These are phyloP conservation scores for Botryotinia globosa DNA, from an alignment of 2,329 filamentous ascomycete species.

Conservation along the genomic window DNA sequence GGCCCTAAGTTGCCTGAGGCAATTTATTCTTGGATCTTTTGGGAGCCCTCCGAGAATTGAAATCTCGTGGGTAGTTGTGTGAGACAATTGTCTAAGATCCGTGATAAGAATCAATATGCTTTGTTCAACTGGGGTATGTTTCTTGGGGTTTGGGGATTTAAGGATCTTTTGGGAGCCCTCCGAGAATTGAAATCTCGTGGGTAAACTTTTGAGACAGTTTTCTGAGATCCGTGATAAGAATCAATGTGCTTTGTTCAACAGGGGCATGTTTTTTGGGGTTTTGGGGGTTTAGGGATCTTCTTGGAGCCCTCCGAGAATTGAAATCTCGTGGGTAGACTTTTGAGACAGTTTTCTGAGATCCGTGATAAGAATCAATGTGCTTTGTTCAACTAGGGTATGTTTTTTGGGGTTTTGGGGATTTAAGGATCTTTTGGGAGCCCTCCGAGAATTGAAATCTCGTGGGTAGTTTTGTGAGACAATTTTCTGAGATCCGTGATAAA, in stretches of 20 bases:
- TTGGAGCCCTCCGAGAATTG: neutral
- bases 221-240: too few species aligned
- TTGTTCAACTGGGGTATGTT: neutral
- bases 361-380: neutral
- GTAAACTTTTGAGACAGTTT: neutral
- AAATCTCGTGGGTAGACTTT: neutral
- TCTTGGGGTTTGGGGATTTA: neutral
- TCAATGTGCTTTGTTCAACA: neutral
- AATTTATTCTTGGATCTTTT: neutral
- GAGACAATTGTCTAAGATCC: neutral
- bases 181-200: neutral
- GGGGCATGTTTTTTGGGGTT: neutral
- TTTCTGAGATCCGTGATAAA: too few species aligned
- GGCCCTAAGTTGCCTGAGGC: neutral
- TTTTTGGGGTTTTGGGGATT: neutral
- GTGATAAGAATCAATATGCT: neutral
- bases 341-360: too few species aligned
- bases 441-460: neutral
- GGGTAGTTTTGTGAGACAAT: neutral
- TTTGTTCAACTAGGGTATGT: neutral
- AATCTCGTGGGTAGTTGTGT: neutral
- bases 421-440: neutral
- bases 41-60: neutral
- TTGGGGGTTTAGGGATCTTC: too few species aligned
- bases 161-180: neutral